Evolutionary conservation across 2,329 filamentous ascomycete species (phyloP), one percentile per base, ranked within the genome.

Genomic region (Calonectria hongkongensis): DNA sequence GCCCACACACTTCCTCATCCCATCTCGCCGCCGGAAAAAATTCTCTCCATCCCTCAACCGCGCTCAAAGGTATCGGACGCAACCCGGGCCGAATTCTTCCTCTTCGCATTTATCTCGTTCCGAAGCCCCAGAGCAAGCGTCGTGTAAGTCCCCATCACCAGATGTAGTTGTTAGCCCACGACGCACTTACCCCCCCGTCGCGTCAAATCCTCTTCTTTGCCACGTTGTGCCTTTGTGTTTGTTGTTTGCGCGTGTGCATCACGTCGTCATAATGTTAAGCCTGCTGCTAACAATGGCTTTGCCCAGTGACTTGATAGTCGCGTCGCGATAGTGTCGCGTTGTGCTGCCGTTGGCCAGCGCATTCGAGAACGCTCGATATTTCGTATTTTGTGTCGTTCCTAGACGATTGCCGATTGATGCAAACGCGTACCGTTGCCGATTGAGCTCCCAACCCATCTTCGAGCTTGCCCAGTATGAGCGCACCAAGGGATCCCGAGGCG

Each of bases 21-120:
- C 80, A 76, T 64, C 33, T 36, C 60, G 68, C 43, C 62, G 70
- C 76, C 80, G 78, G 81, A 82, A 82, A 83, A 82, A 82, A 82
- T 83, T 79, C 83, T 82, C 81, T 81, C 79, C 79, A 80, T 83
- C 81, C 82, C 81, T 81, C 76, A 78, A 45, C 43, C 79, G 47
- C 79, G 47, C 75, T 76, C 75, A 48, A 77, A 71, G 75, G 16
- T 45, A 45, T 45, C 43, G 43, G 43, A 45, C 43, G 43, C 43
- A 45, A 45, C 43, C 80, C 78, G 78, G 78, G 74, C 80, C 82
- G 82, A 84, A 85, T 85, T 86, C 82, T 84, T 87, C 85, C 80
- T 83, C 83, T 81, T 85, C 83, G 83, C 84, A 85, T 85, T 85
- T 85, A 85, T 84, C 83, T 83, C 84, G 83, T 76, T 84, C 84